A percentile compares a stretch with the other conserved stretches of the same genome.
These are phyloP conservation scores for Saprolegnia diclina DNA, from an alignment of 352 stramenopile species.

Conservation along the genomic window DNA sequence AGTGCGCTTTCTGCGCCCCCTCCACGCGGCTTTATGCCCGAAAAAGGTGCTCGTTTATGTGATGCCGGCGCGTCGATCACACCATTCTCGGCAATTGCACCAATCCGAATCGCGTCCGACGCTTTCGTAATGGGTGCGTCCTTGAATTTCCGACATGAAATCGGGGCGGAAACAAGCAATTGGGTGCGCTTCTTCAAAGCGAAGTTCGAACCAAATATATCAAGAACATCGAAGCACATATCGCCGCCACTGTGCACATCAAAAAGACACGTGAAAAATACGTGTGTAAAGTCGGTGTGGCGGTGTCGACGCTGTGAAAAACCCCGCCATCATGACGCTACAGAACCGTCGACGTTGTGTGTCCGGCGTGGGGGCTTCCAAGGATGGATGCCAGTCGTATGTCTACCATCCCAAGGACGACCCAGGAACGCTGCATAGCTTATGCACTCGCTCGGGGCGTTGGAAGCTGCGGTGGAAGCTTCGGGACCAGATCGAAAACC, in stretches of 20 bases:
- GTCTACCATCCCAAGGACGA: too few species aligned
- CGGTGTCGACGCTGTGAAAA: not conserved
- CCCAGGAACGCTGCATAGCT: too few species aligned
- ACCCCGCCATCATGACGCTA: too few species aligned
- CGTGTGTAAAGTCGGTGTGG: not conserved
- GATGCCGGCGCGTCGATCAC: not conserved
- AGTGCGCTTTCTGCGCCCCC: not conserved
- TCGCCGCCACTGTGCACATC: not conserved
- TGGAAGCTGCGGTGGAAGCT: too few species aligned
- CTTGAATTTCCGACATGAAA: not conserved
- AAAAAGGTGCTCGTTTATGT: not conserved
- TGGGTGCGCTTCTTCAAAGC: not conserved
- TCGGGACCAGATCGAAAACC: too few species aligned
- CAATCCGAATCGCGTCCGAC: not conserved
- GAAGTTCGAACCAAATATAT: slow-evolving; percentile 3
- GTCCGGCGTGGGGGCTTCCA: too few species aligned
- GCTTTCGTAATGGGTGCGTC: not conserved
- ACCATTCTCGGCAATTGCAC: not conserved
- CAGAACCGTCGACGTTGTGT: too few species aligned
- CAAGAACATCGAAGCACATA: not conserved
- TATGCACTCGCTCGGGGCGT: too few species aligned
- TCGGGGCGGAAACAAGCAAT: not conserved
- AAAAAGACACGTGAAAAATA: not conserved
- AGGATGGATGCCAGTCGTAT: too few species aligned
- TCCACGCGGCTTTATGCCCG: not conserved